Conservation (phyloP, 164 flowering plant genomes). For the Piper betle region DNA sequence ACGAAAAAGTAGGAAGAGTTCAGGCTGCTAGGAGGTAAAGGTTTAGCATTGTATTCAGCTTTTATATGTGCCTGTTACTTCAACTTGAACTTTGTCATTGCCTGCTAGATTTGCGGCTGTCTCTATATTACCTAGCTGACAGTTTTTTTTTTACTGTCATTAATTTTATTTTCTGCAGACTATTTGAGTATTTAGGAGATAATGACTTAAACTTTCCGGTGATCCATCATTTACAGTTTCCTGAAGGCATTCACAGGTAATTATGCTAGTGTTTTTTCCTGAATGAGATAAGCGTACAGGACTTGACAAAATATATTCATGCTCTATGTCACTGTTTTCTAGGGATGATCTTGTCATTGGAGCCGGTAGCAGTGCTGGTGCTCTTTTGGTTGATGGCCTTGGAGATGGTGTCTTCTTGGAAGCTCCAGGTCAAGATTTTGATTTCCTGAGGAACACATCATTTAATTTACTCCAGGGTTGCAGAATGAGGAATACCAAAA, state of each 20-base stretch:
- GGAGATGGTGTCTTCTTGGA: constrained; percentile 89
- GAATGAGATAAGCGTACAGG: not conserved
- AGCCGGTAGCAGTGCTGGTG: constrained; percentile 85
- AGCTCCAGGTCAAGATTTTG: constrained; percentile 81
- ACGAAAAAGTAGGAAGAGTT: constrained; percentile 78
- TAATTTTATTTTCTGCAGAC: constrained; percentile 31
- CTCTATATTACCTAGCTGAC: not conserved
- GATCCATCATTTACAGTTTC: constrained; percentile 81
- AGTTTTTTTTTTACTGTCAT: not conserved
- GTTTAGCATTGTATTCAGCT: not conserved
- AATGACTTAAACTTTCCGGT: constrained; percentile 69
- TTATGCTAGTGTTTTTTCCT: not conserved
- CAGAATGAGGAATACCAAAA: constrained; percentile 97
- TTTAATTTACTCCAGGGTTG: constrained; percentile 97
- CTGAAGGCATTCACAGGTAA: constrained; percentile 64
- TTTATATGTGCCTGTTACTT: not conserved
- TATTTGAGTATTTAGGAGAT: constrained; percentile 70
- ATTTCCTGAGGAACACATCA: constrained; percentile 79
- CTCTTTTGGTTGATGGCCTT: constrained; percentile 91
- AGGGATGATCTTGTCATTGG: constrained; percentile 91
- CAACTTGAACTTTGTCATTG: not conserved
- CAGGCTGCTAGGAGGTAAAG: constrained; percentile 89
- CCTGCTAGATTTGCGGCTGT: not conserved
- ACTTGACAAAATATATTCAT: not conserved
- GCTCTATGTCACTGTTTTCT: constrained; percentile 3